Evolutionary conservation across 441 rosid genomes (phyloP), one percentile per base, ranked within the genome.

Genomic region (Biscutella laevigata): DNA sequence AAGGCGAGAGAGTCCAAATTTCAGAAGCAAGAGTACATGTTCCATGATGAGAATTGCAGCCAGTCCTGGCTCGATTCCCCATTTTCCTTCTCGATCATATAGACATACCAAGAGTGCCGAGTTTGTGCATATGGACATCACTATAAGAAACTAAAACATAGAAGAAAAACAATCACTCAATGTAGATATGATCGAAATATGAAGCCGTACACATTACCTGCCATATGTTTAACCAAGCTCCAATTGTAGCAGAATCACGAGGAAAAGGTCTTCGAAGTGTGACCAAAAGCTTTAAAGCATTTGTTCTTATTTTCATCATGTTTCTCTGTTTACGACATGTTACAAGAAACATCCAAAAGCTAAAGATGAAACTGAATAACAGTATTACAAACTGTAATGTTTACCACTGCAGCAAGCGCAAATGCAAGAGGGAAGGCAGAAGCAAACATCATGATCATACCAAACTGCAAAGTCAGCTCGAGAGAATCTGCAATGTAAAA

Each of bases 371-470:
- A 20, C 2, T 12, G 27, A 61, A 51, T 6, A 56, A 56, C 28
- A 5, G 16, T 50, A 13, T 5, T 12, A 6, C 15, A 52, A 9
- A 41, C 39, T 38, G 68, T 14, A n/a, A 37, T 17, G 22, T 4
- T 53, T 81, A 91, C 95, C 87, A 85, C 72, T 7, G 84, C 74
- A 61, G 87, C 77, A 42, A 88, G 79, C 53, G 78, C 75, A 68
- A 91, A 91, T 54, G 88, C 90, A 25, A 83, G 85, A 57, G 98
- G 96, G 57, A 81, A 87, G 41, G 95, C 98, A 57, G 96, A 85
- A 50, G 96, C 98, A 59, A 88, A 87, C 98, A 91, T 91, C 98
- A 87, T 85, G 72, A 88, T 74, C 95, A 82, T 87, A 69, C 98
- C 98, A 46, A 91, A 88, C 60, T 91, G 96, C 72, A 91, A 75